Percentiles rank a stretch among this genome's conserved stretches.
These are phyloP conservation scores for Gossypium davidsonii DNA, from an alignment of 441 rosid genomes.

Conservation along the genomic window DNA sequence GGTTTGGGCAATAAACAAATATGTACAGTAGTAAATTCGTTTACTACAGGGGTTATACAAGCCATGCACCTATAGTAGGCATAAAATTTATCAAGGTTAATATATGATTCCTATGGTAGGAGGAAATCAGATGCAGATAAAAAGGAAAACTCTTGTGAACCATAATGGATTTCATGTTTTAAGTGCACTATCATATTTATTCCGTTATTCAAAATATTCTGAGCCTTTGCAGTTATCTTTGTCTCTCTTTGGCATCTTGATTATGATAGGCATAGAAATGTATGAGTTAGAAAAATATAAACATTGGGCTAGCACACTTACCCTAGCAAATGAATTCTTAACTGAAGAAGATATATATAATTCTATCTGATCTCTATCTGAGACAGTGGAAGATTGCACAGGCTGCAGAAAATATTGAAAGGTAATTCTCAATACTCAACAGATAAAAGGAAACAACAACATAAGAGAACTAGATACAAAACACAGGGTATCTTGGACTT, in stretches of 20 bases:
- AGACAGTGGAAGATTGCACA: conserved; percentile 45
- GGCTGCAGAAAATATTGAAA: conserved; percentile 47
- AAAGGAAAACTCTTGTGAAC: background rate
- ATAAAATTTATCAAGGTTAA: background rate
- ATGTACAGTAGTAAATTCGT: background rate
- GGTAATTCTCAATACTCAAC: background rate
- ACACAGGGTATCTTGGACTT: background rate
- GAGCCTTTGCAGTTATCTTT: background rate
- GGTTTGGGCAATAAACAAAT: background rate
- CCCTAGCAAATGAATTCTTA: conserved; percentile 77
- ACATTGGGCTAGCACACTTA: conserved; percentile 28
- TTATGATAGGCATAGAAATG: background rate
- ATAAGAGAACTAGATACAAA: background rate
- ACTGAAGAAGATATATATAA: conserved; percentile 72
- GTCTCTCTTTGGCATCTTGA: background rate
- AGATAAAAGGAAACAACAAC: conserved; percentile 9
- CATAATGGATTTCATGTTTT: background rate
- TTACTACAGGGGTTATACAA: background rate
- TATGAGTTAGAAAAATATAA: background rate
- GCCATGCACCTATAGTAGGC: background rate
- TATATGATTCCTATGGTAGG: background rate
- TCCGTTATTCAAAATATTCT: background rate
- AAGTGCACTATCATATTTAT: background rate
- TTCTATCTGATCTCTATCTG: conserved; percentile 87
- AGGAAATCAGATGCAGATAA: background rate